A percentile compares a stretch with the other conserved stretches of the same genome.
Conservation (phyloP, 192 early-diverging fungal genomes). For the Linnemannia schmuckeri region DNA sequence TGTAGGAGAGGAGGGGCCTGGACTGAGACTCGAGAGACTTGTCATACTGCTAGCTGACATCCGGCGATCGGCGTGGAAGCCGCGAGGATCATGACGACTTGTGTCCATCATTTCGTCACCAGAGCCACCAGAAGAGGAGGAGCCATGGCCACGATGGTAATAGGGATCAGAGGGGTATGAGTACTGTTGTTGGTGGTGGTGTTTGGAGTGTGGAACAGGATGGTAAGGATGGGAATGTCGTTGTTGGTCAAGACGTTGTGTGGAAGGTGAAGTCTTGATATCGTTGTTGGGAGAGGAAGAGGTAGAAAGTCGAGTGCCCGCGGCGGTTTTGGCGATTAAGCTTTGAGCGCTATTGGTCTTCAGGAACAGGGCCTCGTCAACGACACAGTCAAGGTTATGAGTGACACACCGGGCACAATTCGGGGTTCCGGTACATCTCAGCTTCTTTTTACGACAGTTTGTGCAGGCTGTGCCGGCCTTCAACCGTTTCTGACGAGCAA, state of each 20-base stretch:
- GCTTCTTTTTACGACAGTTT: conserved; percentile 36
- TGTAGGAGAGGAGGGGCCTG: conserved; percentile 25
- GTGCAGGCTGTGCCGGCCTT: conserved; percentile 48
- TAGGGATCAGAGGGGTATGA: background rate
- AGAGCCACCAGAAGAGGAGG: conserved; percentile 18
- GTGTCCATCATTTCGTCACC: conserved; percentile 14
- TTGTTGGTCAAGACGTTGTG: background rate
- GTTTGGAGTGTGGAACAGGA: background rate
- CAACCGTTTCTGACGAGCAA: conserved; percentile 22
- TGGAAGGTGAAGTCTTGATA: background rate
- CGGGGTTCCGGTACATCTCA: conserved; percentile 36
- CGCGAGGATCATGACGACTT: background rate
- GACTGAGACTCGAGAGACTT: conserved; percentile 24
- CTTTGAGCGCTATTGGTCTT: conserved; percentile 28
- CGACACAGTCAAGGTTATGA: conserved; percentile 36
- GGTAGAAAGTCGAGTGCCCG: background rate
- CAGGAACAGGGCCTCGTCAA: conserved; percentile 33
- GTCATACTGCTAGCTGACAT: conserved; percentile 20
- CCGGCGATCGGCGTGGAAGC: conserved; percentile 5
- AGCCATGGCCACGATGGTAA: background rate
- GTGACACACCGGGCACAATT: conserved; percentile 26
- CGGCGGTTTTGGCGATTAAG: conserved; percentile 1
- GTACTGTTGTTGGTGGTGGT: background rate
- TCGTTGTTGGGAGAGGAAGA: background rate
- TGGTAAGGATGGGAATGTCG: background rate